A percentile compares a stretch with the other conserved stretches of the same genome.
These are phyloP conservation scores for Hypericum androsaemum DNA, from an alignment of 345 rosid species.

Conservation along the genomic window DNA sequence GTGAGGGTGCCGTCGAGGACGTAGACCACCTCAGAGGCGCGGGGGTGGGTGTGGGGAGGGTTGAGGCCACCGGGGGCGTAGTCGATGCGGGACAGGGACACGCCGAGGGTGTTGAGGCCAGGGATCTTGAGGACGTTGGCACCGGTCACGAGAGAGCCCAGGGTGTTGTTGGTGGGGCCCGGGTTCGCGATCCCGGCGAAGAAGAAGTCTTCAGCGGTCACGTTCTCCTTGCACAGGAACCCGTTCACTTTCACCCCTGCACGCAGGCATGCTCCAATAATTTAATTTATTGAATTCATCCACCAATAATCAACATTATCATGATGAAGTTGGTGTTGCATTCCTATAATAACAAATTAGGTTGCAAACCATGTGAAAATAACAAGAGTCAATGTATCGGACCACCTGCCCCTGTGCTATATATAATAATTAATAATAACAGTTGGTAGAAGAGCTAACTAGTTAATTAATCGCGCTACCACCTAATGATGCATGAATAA, in stretches of 20 bases:
- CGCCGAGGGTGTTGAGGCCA: conserved; percentile 24
- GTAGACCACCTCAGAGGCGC: conserved; percentile 20
- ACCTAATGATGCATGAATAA: too few species aligned
- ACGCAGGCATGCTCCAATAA: too few species aligned
- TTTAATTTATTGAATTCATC: too few species aligned
- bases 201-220: conserved; percentile 17
- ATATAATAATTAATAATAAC: too few species aligned
- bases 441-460: too few species aligned
- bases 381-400: too few species aligned
- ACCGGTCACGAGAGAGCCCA: conserved; percentile 9
- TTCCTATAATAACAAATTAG: too few species aligned
- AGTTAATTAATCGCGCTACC: too few species aligned
- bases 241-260: conserved; percentile 19
- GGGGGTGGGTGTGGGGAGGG: conserved; percentile 27
- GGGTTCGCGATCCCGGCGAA: conserved; percentile 8
- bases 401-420: too few species aligned
- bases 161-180: conserved; percentile 13
- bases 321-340: too few species aligned
- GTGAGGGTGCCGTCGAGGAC: conserved; percentile 20
- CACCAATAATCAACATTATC: too few species aligned
- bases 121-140: conserved; percentile 19
- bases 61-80: conserved; percentile 20
- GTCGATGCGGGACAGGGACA: conserved; percentile 22
- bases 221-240: conserved; percentile 12
- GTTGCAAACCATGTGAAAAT: too few species aligned